phyloP scores from a whole-genome alignment of 228 moss, liverwort and hornwort species.

The Sphagnum fallax region DNA sequence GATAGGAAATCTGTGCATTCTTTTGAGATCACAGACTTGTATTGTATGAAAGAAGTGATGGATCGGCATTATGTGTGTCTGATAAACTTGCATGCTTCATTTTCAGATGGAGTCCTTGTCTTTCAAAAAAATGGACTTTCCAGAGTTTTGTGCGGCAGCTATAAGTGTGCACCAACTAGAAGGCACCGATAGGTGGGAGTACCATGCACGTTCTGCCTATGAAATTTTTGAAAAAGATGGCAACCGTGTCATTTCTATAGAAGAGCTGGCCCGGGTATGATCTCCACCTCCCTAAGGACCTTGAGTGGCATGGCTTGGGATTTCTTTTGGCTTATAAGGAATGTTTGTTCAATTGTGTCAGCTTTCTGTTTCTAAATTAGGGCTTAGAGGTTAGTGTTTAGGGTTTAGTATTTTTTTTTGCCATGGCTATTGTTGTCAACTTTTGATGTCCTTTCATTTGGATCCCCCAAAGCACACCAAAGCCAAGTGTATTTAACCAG shows the following conservation, averaged over 20 bases:
- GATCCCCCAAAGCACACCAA: too few relatives aligned
- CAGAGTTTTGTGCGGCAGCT: constrained; percentile 91
- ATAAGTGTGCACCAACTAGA: constrained; percentile 93
- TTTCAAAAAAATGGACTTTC: constrained; percentile 93
- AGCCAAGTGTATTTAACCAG: too few relatives aligned
- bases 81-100: background rate
- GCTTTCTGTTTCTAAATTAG: background rate
- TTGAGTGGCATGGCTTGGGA: background rate
- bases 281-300: background rate
- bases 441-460: too few relatives aligned
- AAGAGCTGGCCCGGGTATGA: constrained; percentile 78
- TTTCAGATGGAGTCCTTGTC: constrained; percentile 79
- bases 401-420: too few relatives aligned
- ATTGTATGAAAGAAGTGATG: background rate
- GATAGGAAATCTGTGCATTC: background rate
- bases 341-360: background rate
- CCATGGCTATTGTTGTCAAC: too few relatives aligned
- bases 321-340: background rate
- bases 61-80: background rate
- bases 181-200: constrained; percentile 93
- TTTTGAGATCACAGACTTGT: background rate
- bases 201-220: constrained; percentile 80
- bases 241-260: constrained; percentile 71
- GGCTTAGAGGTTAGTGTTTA: background rate
- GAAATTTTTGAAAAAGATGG: constrained; percentile 86